A percentile compares a stretch with the other conserved stretches of the same genome.
These are phyloP conservation scores for Trichoderma lentiforme DNA, from an alignment of 2,329 filamentous ascomycete species.

Conservation along the genomic window DNA sequence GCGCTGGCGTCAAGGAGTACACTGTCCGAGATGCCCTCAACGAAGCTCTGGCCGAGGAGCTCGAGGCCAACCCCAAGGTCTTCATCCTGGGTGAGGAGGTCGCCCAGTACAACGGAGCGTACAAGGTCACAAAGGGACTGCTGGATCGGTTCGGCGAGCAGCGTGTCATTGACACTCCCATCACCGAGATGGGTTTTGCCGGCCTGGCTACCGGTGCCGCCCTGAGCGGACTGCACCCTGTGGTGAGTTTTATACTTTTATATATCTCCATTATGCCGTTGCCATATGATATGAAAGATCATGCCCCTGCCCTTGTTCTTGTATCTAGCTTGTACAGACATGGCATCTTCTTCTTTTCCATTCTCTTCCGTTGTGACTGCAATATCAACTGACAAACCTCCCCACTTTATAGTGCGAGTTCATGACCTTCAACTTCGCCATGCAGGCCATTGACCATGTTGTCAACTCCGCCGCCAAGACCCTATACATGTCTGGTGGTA, in stretches of 20 bases:
- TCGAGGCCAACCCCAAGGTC: slow-evolving; percentile 90
- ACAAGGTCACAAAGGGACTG: slow-evolving; percentile 98
- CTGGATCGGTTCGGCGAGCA: slow-evolving; percentile 96
- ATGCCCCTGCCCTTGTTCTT: not conserved
- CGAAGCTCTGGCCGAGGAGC: slow-evolving; percentile 95
- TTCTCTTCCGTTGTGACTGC: not conserved
- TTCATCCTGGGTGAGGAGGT: slow-evolving; percentile 98
- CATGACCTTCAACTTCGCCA: slow-evolving; percentile 99
- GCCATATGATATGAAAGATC: not conserved
- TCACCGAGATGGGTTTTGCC: slow-evolving; percentile 93
- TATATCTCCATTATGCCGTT: not conserved
- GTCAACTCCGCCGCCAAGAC: slow-evolving; percentile 99
- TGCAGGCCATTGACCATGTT: slow-evolving; percentile 99
- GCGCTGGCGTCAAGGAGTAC: slow-evolving; percentile 76
- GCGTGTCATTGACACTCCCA: slow-evolving; percentile 96
- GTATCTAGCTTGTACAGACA: not conserved
- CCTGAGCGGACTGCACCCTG: slow-evolving; percentile 86
- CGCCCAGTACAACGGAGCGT: slow-evolving; percentile 99
- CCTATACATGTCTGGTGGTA: slow-evolving; percentile 99
- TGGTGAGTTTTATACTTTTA: slow-evolving; percentile 61
- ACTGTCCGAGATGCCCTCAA: slow-evolving; percentile 97
- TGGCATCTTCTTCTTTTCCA: not conserved
- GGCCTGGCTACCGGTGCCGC: slow-evolving; percentile 94
- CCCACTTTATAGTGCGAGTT: slow-evolving; percentile 74
- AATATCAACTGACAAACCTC: not conserved